phyloP scores from a whole-genome alignment of 208 protist species.

The Blastocrithidia nonstop region DNA sequence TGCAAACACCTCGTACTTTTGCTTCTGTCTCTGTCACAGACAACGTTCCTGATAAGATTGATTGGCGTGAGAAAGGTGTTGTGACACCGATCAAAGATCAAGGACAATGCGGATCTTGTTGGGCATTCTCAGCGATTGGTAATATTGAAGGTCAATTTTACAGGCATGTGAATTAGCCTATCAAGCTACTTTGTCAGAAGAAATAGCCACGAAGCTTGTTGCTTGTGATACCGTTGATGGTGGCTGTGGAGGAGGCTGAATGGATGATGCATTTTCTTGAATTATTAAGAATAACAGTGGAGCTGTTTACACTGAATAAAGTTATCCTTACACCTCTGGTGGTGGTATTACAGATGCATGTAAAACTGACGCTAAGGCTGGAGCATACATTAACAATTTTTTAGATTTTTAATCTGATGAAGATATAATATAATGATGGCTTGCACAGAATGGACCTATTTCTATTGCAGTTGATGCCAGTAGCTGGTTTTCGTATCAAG shows the following conservation, averaged over 20 bases:
- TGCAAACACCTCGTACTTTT: not conserved
- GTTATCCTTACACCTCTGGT: constrained; percentile 80
- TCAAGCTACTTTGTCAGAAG: constrained; percentile 82
- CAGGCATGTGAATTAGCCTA: constrained; percentile 27
- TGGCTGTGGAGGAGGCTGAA: constrained; percentile 86
- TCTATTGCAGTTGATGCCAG: constrained; percentile 86
- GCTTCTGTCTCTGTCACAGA: not conserved
- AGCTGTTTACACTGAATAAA: constrained; percentile 49
- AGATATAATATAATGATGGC: constrained; percentile 43
- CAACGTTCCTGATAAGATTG: constrained; percentile 5
- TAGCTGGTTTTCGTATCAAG: constrained; percentile 57
- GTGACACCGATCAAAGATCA: constrained; percentile 92
- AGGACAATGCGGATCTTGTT: constrained; percentile 92
- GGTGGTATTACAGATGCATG: constrained; percentile 8
- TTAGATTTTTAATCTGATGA: constrained; percentile 60
- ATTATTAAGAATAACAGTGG: constrained; percentile 53
- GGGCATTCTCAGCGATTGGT: constrained; percentile 91
- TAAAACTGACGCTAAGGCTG: constrained; percentile 4
- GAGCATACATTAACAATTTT: constrained; percentile 52
- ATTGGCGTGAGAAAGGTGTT: constrained; percentile 78
- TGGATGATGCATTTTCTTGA: constrained; percentile 71
- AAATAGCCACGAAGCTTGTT: constrained; percentile 91
- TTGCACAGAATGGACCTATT: constrained; percentile 69
- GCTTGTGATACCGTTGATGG: constrained; percentile 81
- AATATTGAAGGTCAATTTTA: constrained; percentile 75